A percentile compares a stretch with the other conserved stretches of the same genome.
Evolutionary conservation across 768 basidiomycete genomes (phyloP).

Genomic region (Boletus subcaerulescens): DNA sequence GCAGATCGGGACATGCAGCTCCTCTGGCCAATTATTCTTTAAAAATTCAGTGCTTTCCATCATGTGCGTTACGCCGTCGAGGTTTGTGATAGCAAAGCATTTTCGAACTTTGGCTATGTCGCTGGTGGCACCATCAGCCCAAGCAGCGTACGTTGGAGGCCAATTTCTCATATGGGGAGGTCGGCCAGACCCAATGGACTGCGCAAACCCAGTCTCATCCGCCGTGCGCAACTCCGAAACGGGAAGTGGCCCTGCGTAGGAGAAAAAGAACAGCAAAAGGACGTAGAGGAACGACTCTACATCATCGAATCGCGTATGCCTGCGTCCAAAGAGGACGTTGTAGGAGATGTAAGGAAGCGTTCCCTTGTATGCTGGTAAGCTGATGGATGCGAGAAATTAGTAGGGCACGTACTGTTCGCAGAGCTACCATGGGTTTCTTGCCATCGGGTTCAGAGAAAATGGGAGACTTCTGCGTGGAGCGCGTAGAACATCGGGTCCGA

Average conservation of each 20-base stretch:
- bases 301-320: background rate
- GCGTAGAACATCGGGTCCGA: too few relatives aligned
- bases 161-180: background rate
- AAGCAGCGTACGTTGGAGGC: background rate
- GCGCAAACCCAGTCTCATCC: background rate
- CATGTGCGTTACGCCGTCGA: too few relatives aligned
- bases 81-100: too few relatives aligned
- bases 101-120: too few relatives aligned
- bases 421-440: too few relatives aligned
- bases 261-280: background rate
- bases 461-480: too few relatives aligned
- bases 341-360: background rate
- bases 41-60: background rate
- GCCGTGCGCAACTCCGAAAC: background rate
- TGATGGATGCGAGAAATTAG: too few relatives aligned
- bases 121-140: background rate
- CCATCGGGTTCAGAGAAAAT: too few relatives aligned
- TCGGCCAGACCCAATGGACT: background rate
- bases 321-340: background rate
- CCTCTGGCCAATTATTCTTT: background rate
- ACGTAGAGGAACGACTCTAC: conserved; percentile 2
- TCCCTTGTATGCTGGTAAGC: background rate
- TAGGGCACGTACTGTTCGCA: too few relatives aligned
- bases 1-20: background rate
- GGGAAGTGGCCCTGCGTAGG: background rate